phyloP scores from a whole-genome alignment of 805 yeast genomes.

The Saccharomyces jurei region DNA sequence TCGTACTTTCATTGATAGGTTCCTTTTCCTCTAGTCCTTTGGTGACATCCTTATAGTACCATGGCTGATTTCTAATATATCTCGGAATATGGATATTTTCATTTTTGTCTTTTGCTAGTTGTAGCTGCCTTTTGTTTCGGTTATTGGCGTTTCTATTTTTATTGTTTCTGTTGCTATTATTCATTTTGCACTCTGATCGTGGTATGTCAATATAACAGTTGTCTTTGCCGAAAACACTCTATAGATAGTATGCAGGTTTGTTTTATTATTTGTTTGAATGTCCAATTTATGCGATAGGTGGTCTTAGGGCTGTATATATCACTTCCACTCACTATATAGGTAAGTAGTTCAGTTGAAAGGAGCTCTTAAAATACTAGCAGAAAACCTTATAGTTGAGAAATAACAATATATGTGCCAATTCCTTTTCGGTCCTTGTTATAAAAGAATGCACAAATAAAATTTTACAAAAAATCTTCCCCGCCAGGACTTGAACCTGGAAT shows the following conservation, averaged over 20 bases:
- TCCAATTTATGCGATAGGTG: background rate
- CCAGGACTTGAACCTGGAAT: conserved; percentile 52
- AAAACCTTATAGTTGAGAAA: no score
- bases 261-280: background rate
- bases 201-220: background rate
- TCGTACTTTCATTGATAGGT: conserved; percentile 16
- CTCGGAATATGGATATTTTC: conserved; percentile 26
- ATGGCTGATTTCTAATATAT: conserved; percentile 29
- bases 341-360: no score
- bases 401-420: background rate
- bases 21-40: background rate
- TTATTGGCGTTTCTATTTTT: background rate
- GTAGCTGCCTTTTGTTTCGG: background rate
- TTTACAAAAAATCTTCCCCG: conserved; percentile 32
- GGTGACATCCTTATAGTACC: conserved; percentile 22
- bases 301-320: background rate
- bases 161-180: conserved; percentile 2
- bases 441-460: no score
- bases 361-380: no score
- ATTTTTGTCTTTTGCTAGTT: background rate
- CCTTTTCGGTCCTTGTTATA: no score
- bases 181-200: background rate
- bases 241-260: background rate
- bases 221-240: background rate
- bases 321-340: background rate